Evolutionary conservation across 2,329 filamentous ascomycete species (phyloP).

Genomic region (Hypoxylon sp.): DNA sequence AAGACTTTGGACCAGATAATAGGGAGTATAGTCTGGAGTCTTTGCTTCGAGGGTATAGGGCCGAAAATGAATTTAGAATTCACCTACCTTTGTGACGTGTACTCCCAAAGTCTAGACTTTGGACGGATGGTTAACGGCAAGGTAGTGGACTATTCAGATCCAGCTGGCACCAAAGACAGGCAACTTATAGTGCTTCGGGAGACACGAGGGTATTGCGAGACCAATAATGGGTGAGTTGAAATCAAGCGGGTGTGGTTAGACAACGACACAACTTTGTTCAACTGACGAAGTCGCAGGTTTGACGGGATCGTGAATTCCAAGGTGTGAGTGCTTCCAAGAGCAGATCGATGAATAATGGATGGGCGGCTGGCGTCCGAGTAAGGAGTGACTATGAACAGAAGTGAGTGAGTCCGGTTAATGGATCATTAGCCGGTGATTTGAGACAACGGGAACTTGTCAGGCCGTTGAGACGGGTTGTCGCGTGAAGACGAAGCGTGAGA

Average conservation of each 20-base stretch:
- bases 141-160: constrained; percentile 30
- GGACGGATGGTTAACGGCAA: not conserved
- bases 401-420: constrained; percentile 47
- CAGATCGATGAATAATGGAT: constrained; percentile 41
- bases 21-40: not conserved
- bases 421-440: constrained; percentile 38
- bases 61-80: constrained; percentile 18
- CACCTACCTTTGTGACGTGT: constrained; percentile 37
- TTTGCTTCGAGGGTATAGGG: not conserved
- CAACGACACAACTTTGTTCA: constrained; percentile 43
- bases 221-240: constrained; percentile 20
- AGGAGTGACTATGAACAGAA: constrained; percentile 47
- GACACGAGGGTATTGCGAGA: constrained; percentile 33
- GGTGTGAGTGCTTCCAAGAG: constrained; percentile 46
- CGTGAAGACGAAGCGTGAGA: constrained; percentile 35
- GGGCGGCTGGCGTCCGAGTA: constrained; percentile 52
- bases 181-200: constrained; percentile 40
- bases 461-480: constrained; percentile 37
- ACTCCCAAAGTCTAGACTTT: constrained; percentile 12
- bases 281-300: constrained; percentile 37
- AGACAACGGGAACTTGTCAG: constrained; percentile 29
- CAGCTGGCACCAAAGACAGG: constrained; percentile 29
- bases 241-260: constrained; percentile 44
- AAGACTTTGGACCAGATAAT: not conserved
- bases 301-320: constrained; percentile 34